Percentiles rank a stretch among this genome's conserved stretches.
phyloP scores from a whole-genome alignment of 106 monocot genomes.

The Apostasia shenzhenica region DNA sequence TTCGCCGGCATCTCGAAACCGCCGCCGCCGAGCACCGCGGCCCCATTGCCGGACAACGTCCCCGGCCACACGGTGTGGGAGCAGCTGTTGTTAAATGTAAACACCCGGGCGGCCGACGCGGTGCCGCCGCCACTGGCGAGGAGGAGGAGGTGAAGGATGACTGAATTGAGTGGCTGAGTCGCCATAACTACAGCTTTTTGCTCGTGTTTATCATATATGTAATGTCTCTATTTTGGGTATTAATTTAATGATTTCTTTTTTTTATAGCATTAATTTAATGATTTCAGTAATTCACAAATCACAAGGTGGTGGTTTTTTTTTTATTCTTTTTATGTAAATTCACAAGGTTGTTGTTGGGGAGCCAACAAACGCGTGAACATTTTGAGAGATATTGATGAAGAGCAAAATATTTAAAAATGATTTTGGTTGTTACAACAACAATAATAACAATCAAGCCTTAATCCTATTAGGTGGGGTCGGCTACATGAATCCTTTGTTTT shows the following conservation, averaged over 20 bases:
- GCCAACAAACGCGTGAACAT: no score
- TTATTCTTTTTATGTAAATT: no score
- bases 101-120: no score
- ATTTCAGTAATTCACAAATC: neutral
- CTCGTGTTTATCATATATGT: neutral
- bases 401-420: neutral
- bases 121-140: no score
- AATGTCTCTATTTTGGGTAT: neutral
- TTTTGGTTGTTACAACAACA: no score
- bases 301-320: no score
- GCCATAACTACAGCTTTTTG: no score
- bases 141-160: no score
- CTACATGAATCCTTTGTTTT: no score
- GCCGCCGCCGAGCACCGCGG: neutral
- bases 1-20: slow-evolving; percentile 1
- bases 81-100: slow-evolving; percentile 7
- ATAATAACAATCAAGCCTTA: no score
- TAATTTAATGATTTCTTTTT: neutral
- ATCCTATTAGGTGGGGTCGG: no score
- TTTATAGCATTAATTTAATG: neutral
- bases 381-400: neutral
- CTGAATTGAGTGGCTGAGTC: neutral
- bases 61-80: slow-evolving; percentile 7
- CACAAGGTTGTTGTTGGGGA: no score
- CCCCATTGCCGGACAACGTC: neutral